phyloP scores from a whole-genome alignment of 2,329 filamentous ascomycete genomes.

The Apiospora malaysiana region DNA sequence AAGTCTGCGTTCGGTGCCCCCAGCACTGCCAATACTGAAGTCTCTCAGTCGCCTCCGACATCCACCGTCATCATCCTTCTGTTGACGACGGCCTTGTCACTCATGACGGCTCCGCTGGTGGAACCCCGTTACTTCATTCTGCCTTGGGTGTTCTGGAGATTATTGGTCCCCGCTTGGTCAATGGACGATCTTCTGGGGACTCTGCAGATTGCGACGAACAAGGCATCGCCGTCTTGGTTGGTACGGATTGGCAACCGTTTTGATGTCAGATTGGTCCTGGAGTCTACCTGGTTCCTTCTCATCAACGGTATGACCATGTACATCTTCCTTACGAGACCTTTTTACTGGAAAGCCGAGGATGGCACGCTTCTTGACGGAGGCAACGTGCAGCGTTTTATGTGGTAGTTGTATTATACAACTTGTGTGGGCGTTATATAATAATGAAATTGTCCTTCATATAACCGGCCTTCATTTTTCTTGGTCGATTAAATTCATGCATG shows the following conservation, averaged over 20 bases:
- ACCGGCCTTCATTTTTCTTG: not conserved
- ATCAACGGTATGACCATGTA: slow-evolving; percentile 73
- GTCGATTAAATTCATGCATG: not conserved
- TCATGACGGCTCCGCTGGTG: slow-evolving; percentile 88
- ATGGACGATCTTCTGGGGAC: slow-evolving; percentile 13
- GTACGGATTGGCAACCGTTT: slow-evolving; percentile 19
- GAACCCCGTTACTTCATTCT: slow-evolving; percentile 97
- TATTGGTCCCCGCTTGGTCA: slow-evolving; percentile 70
- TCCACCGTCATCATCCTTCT: slow-evolving; percentile 65
- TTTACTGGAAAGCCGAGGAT: slow-evolving; percentile 65
- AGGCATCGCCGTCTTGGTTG: not conserved
- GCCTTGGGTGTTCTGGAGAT: slow-evolving; percentile 90
- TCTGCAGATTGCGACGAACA: not conserved
- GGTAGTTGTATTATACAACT: slow-evolving; percentile 64
- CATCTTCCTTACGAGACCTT: slow-evolving; percentile 72
- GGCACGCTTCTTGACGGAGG: slow-evolving; percentile 60
- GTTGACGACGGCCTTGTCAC: slow-evolving; percentile 74
- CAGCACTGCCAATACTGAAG: not conserved
- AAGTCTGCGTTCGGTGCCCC: slow-evolving; percentile 8
- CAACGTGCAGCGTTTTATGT: slow-evolving; percentile 79
- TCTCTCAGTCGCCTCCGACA: slow-evolving; percentile 37
- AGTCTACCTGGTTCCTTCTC: slow-evolving; percentile 71
- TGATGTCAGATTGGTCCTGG: slow-evolving; percentile 48
- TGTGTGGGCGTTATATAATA: not conserved
- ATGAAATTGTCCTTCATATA: not conserved